A percentile compares a stretch with the other conserved stretches of the same genome.
These are phyloP conservation scores for Albatrellus sp. DNA, from an alignment of 1,284 basidiomycete species.

Conservation along the genomic window DNA sequence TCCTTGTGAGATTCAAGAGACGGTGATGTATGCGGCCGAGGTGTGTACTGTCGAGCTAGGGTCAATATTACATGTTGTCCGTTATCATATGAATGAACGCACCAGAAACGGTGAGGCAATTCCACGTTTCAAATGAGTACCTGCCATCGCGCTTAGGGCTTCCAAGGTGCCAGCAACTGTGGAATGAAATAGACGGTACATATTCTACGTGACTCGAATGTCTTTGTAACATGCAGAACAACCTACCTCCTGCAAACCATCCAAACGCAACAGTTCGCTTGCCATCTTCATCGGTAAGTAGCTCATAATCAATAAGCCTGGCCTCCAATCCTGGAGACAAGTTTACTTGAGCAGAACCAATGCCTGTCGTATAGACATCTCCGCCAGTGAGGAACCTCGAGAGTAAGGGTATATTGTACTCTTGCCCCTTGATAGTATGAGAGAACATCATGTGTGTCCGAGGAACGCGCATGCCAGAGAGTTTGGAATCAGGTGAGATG, in stretches of 20 bases:
- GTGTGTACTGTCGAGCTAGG: constrained; percentile 43
- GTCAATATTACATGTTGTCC: neutral
- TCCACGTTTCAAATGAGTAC: constrained; percentile 66
- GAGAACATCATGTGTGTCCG: constrained; percentile 82
- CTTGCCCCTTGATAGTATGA: constrained; percentile 79
- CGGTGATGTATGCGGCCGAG: constrained; percentile 66
- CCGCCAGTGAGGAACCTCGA: constrained; percentile 40
- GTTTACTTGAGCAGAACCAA: neutral
- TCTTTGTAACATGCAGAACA: neutral
- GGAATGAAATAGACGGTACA: neutral
- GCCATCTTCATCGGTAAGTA: constrained; percentile 50
- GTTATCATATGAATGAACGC: constrained; percentile 15
- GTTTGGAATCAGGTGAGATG: constrained; percentile 15
- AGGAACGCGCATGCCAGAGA: constrained; percentile 14
- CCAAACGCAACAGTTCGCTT: constrained; percentile 82
- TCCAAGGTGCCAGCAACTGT: constrained; percentile 77
- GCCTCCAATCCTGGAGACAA: constrained; percentile 21
- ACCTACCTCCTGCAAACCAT: constrained; percentile 73
- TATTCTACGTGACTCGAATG: neutral
- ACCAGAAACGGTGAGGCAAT: constrained; percentile 77
- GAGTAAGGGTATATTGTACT: constrained; percentile 74
- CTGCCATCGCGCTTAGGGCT: constrained; percentile 67
- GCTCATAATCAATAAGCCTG: constrained; percentile 75
- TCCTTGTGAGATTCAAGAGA: constrained; percentile 46
- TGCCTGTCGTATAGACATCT: constrained; percentile 12